Conservation (phyloP, 345 rosid genomes). For the Bretschneidera sinensis region DNA sequence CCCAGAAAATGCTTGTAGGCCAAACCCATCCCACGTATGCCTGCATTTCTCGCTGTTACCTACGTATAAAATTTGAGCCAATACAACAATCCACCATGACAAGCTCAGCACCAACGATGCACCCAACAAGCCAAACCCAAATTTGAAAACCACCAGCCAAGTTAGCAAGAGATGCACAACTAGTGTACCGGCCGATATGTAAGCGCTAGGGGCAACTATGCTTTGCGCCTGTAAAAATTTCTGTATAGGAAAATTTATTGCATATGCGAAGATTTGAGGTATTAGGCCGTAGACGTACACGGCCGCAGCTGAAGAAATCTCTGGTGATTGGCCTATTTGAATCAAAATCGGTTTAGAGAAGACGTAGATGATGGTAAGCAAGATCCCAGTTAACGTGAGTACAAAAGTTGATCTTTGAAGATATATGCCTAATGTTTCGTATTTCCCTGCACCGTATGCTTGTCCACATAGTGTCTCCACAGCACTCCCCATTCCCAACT, state of each 20-base stretch:
- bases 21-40: slow-evolving; percentile 46
- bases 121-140: slow-evolving; percentile 43
- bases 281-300: slow-evolving; percentile 51
- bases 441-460: slow-evolving; percentile 52
- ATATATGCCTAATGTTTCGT: slow-evolving; percentile 53
- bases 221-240: slow-evolving; percentile 54
- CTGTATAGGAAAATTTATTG: slow-evolving; percentile 57
- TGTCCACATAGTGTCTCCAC: slow-evolving; percentile 76
- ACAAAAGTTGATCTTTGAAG: slow-evolving; percentile 58
- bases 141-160: slow-evolving; percentile 38
- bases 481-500: slow-evolving; percentile 67
- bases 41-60: slow-evolving; percentile 37
- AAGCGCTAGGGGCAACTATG: slow-evolving; percentile 58
- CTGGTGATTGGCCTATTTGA: slow-evolving; percentile 45
- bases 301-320: slow-evolving; percentile 52
- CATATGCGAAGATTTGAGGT: slow-evolving; percentile 60
- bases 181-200: slow-evolving; percentile 40
- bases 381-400: slow-evolving; percentile 39
- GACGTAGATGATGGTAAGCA: slow-evolving; percentile 38
- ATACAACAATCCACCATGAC: slow-evolving; percentile 56
- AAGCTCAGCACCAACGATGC: slow-evolving; percentile 48
- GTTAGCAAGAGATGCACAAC: slow-evolving; percentile 33
- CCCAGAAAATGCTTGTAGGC: slow-evolving; percentile 41
- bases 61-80: slow-evolving; percentile 47
- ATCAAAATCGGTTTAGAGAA: slow-evolving; percentile 42